phyloP scores from a whole-genome alignment of 1,284 basidiomycete genomes.

The Sanghuangporus weigelae region DNA sequence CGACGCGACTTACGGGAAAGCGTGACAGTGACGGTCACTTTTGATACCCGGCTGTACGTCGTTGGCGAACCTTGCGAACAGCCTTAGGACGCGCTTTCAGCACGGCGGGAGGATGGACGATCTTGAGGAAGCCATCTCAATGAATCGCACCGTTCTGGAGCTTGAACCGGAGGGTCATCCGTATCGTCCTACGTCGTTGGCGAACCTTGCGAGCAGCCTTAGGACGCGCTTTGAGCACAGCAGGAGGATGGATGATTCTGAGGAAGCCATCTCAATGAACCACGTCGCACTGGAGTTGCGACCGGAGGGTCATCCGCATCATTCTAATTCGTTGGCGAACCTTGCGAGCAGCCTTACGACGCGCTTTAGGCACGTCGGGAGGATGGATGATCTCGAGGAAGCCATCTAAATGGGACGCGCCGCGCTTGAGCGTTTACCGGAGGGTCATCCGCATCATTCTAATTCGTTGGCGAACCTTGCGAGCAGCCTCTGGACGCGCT shows the following conservation, averaged over 20 bases:
- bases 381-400: neutral
- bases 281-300: neutral
- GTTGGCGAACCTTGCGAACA: neutral
- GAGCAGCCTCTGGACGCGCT: no score
- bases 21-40: no score
- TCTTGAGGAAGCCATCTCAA: neutral
- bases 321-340: neutral
- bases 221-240: slow-evolving; percentile 7
- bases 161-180: neutral
- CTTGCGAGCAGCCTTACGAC: neutral
- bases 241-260: slow-evolving; percentile 18
- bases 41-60: no score
- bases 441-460: neutral
- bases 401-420: neutral
- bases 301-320: neutral
- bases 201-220: neutral
- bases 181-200: neutral
- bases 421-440: neutral
- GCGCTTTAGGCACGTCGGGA: neutral
- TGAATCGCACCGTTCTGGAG: neutral
- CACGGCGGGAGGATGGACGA: neutral
- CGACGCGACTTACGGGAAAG: no score
- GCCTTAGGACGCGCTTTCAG: neutral
- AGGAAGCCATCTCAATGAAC: neutral
- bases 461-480: no score